phyloP scores from a whole-genome alignment of 345 rosid genomes.

The Syzygium aromaticum region DNA sequence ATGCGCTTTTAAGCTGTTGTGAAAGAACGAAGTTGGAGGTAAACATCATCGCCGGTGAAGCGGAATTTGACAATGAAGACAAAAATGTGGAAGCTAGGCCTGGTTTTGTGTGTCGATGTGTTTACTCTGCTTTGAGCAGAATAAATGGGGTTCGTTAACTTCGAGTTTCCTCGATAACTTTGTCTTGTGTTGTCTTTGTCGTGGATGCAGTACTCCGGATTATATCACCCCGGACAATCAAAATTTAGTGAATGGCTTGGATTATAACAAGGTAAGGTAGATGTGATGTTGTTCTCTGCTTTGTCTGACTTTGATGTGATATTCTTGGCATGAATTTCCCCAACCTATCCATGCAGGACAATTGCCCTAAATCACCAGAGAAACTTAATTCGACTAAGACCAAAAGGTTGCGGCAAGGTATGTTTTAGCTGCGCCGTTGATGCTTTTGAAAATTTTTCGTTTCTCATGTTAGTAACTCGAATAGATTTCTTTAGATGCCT shows the following conservation, averaged over 20 bases:
- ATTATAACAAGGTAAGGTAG: conserved; percentile 44
- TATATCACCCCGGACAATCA: conserved; percentile 92
- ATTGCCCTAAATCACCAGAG: conserved; percentile 93
- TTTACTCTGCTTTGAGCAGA: background rate
- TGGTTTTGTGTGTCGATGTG: background rate
- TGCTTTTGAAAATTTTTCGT: background rate
- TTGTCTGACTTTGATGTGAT: background rate
- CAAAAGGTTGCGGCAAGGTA: conserved; percentile 56
- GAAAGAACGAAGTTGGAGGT: background rate
- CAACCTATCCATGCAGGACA: conserved; percentile 36
- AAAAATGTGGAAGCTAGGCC: background rate
- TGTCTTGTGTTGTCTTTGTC: background rate
- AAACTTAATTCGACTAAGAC: conserved; percentile 49
- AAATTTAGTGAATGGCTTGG: conserved; percentile 37
- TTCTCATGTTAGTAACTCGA: background rate
- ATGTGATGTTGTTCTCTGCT: background rate
- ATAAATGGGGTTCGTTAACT: background rate
- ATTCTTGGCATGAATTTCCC: background rate
- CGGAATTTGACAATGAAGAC: background rate
- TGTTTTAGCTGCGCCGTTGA: background rate
- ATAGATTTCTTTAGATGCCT: background rate
- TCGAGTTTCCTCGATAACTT: background rate
- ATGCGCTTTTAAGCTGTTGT: background rate
- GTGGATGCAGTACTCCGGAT: conserved; percentile 81
- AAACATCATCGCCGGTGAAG: background rate